These are phyloP conservation scores for Saccharomyces hybrid DNA, from an alignment of 1,139 yeast species.

Conservation along the genomic window DNA sequence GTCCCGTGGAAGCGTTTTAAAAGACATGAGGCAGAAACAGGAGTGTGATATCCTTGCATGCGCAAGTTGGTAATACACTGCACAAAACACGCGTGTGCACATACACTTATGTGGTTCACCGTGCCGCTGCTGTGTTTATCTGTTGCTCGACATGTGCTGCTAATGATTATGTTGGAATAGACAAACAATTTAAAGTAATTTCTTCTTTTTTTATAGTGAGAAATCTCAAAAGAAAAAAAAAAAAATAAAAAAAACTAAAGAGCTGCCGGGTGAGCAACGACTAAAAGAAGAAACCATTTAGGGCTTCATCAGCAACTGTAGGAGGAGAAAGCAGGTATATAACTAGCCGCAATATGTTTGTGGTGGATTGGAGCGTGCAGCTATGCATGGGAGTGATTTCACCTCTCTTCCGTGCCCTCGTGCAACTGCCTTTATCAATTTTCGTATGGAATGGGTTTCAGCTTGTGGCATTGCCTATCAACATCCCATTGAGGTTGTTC, in stretches of 20 bases:
- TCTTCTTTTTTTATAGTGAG: background rate
- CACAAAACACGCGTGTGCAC: background rate
- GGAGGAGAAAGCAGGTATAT: background rate
- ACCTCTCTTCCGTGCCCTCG: constrained; percentile 4
- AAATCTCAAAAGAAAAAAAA: background rate
- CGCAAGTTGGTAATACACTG: background rate
- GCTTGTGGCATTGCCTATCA: constrained; percentile 9
- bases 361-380: background rate
- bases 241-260: background rate
- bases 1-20: constrained; percentile 38
- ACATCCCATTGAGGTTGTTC: constrained; percentile 4
- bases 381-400: background rate
- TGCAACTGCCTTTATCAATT: constrained; percentile 17
- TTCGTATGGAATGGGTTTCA: constrained; percentile 13
- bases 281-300: background rate
- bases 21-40: constrained; percentile 68
- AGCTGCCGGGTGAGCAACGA: constrained; percentile 1
- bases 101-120: background rate
- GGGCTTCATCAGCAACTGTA: background rate
- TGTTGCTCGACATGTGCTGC: background rate
- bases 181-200: no score
- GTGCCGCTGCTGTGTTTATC: background rate
- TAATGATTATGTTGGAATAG: background rate
- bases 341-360: background rate
- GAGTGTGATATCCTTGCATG: constrained; percentile 35